A percentile compares a stretch with the other conserved stretches of the same genome.
phyloP scores from a whole-genome alignment of 164 flowering plant species.

The Liriodendron chinense region DNA sequence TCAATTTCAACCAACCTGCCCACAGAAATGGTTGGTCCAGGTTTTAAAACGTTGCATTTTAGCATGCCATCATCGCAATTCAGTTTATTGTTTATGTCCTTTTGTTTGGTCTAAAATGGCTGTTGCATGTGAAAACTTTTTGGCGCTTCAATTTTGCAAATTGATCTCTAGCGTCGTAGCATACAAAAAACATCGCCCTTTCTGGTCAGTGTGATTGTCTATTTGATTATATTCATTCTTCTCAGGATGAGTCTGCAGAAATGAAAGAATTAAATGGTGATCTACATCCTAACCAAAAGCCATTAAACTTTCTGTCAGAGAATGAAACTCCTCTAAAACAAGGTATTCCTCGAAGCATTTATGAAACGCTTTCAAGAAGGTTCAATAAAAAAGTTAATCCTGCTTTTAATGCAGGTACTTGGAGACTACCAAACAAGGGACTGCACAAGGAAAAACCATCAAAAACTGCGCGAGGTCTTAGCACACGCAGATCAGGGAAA shows the following conservation, averaged over 20 bases:
- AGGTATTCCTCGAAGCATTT: slow-evolving; percentile 21
- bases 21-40: too few species aligned
- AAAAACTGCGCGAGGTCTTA: slow-evolving; percentile 10
- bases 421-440: neutral
- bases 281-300: slow-evolving; percentile 3
- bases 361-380: neutral
- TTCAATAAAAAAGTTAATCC: neutral
- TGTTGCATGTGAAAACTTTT: neutral
- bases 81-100: neutral
- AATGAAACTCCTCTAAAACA: slow-evolving; percentile 17
- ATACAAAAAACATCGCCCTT: neutral
- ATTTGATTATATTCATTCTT: neutral
- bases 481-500: slow-evolving; percentile 12
- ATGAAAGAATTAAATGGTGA: slow-evolving; percentile 31
- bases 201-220: neutral
- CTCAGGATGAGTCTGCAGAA: slow-evolving; percentile 59
- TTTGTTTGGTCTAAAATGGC: neutral
- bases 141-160: neutral
- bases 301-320: slow-evolving; percentile 26
- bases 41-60: neutral
- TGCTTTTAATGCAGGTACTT: slow-evolving; percentile 17
- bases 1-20: neutral
- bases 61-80: neutral
- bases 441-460: slow-evolving; percentile 4
- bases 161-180: neutral